These are phyloP conservation scores for Trichothecium sympodiale DNA, from an alignment of 2,329 filamentous ascomycete species.

Conservation along the genomic window DNA sequence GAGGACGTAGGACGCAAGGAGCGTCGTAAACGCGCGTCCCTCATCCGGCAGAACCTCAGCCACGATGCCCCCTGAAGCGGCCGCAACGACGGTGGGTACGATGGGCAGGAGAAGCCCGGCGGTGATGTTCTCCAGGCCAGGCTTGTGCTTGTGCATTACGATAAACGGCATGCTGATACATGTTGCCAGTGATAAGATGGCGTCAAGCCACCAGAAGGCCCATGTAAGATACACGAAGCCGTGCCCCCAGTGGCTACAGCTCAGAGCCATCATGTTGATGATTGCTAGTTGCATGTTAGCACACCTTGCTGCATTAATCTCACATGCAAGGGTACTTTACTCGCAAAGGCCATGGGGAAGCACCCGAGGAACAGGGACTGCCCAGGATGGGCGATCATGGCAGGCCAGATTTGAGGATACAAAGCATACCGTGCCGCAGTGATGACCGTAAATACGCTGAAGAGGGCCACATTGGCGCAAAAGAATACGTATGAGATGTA, in stretches of 20 bases:
- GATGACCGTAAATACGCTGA: slow-evolving; percentile 39
- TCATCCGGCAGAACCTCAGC: slow-evolving; percentile 46
- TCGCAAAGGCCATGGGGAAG: slow-evolving; percentile 58
- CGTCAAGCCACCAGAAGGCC: slow-evolving; percentile 48
- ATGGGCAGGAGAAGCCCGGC: slow-evolving; percentile 56
- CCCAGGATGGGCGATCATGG: slow-evolving; percentile 55
- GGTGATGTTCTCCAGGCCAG: slow-evolving; percentile 45
- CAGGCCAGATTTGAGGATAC: slow-evolving; percentile 54
- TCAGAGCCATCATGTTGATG: slow-evolving; percentile 51
- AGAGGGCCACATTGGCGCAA: slow-evolving; percentile 46
- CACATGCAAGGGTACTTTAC: slow-evolving; percentile 13
- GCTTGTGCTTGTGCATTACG: slow-evolving; percentile 34
- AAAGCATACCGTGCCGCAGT: slow-evolving; percentile 50
- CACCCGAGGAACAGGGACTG: slow-evolving; percentile 60
- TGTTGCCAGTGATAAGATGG: slow-evolving; percentile 37
- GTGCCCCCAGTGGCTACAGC: slow-evolving; percentile 50
- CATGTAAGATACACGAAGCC: slow-evolving; percentile 45
- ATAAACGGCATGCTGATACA: slow-evolving; percentile 46
- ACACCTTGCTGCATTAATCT: neutral
- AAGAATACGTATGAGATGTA: slow-evolving; percentile 52
- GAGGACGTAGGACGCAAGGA: slow-evolving; percentile 55
- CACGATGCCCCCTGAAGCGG: slow-evolving; percentile 53
- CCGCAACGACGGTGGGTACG: slow-evolving; percentile 53
- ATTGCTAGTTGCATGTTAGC: slow-evolving; percentile 27
- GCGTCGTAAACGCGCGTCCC: slow-evolving; percentile 45